These are phyloP conservation scores for Pholiota conissans DNA, from an alignment of 768 basidiomycete genomes.

Conservation along the genomic window DNA sequence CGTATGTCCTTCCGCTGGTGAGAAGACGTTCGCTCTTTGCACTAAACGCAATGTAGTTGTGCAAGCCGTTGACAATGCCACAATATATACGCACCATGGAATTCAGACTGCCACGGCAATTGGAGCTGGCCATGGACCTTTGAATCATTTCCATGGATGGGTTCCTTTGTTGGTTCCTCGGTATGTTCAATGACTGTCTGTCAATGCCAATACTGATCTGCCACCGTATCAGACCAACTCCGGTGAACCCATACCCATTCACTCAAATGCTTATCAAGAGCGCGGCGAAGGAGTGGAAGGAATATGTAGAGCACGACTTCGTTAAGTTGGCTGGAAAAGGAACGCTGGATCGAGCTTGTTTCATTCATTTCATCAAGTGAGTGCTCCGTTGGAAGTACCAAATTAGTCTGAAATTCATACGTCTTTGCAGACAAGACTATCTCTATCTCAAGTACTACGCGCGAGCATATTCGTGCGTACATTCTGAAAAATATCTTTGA, in stretches of 20 bases:
- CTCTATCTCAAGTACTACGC: constrained; percentile 82
- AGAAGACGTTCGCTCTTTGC: not conserved
- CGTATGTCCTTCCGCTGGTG: constrained; percentile 22
- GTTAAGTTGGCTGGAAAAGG: constrained; percentile 75
- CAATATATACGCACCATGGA: constrained; percentile 70
- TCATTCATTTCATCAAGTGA: constrained; percentile 85
- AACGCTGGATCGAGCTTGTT: constrained; percentile 61
- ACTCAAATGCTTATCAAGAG: constrained; percentile 61
- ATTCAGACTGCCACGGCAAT: constrained; percentile 69
- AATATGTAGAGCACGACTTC: constrained; percentile 84
- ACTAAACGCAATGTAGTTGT: constrained; percentile 22
- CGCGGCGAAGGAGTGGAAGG: constrained; percentile 59
- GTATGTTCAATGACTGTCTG: constrained; percentile 28
- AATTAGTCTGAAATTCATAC: not conserved
- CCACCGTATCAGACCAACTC: constrained; percentile 47
- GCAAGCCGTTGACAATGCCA: constrained; percentile 61
- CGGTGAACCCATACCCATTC: constrained; percentile 66
- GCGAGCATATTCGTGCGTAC: constrained; percentile 68
- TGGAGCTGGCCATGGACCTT: constrained; percentile 78
- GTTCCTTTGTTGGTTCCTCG: constrained; percentile 45
- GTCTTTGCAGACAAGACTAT: constrained; percentile 72
- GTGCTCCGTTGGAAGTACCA: constrained; percentile 14
- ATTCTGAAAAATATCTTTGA: not conserved
- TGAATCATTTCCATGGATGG: constrained; percentile 81
- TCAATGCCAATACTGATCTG: not conserved